A percentile compares a stretch with the other conserved stretches of the same genome.
Conservation (phyloP, 2,329 filamentous ascomycete species). For the Trichophyton rubrum region DNA sequence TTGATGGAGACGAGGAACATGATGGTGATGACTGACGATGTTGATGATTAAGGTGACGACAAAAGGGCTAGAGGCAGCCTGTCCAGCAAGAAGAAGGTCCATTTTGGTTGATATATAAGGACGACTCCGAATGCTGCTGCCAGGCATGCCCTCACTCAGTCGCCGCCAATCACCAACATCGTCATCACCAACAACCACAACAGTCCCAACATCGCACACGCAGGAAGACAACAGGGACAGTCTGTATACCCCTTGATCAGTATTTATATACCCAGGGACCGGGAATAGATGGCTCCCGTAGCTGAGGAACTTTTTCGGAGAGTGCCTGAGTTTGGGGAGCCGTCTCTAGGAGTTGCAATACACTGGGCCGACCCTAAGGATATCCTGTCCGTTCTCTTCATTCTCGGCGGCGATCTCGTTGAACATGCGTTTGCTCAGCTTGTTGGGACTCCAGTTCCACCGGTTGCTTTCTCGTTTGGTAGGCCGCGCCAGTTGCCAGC, state of each 20-base stretch:
- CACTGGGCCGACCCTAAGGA: constrained; percentile 1
- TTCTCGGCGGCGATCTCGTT: constrained; percentile 20
- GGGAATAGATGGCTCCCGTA: not conserved
- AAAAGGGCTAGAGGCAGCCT: not conserved
- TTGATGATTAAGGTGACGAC: no score
- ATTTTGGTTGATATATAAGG: not conserved
- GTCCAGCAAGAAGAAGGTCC: not conserved
- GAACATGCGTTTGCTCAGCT: constrained; percentile 25
- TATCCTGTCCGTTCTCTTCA: constrained; percentile 2
- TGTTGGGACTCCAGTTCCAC: constrained; percentile 9
- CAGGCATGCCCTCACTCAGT: not conserved
- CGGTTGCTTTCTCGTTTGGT: constrained; percentile 6
- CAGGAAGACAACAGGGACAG: not conserved
- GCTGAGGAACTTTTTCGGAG: not conserved
- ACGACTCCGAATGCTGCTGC: not conserved
- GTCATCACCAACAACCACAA: not conserved
- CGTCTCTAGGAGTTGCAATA: not conserved
- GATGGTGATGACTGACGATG: not conserved
- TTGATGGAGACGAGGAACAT: not conserved
- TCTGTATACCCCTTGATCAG: not conserved
- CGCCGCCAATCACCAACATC: not conserved
- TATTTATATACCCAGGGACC: not conserved
- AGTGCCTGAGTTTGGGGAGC: not conserved
- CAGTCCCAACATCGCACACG: no score
- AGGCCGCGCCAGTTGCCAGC: not conserved